Percentiles rank a stretch among this genome's conserved stretches.
Evolutionary conservation across 2,329 filamentous ascomycete species (phyloP).

Genomic region (Colletotrichum brevisporum): DNA sequence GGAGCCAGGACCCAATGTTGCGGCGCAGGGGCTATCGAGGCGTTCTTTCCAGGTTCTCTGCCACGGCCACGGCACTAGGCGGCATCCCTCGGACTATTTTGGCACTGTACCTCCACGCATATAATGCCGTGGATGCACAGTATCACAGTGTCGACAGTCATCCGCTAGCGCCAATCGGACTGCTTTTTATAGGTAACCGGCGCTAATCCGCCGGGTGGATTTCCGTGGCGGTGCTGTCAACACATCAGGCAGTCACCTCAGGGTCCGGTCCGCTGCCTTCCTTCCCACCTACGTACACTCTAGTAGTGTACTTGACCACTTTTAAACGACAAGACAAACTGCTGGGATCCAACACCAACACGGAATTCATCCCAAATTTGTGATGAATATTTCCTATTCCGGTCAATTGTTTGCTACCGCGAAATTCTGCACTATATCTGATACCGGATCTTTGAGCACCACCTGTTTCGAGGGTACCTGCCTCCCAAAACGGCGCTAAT

Average conservation of each 20-base stretch:
- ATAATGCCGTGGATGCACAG: neutral
- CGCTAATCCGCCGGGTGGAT: conserved; percentile 33
- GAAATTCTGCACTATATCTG: neutral
- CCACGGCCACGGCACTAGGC: conserved; percentile 27
- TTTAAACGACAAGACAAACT: no score
- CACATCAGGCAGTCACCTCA: conserved; percentile 10
- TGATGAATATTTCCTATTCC: neutral
- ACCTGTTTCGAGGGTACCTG: conserved; percentile 1
- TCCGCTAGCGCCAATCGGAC: conserved; percentile 23
- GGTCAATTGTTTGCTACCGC: neutral
- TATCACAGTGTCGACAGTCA: neutral
- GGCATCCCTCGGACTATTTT: conserved; percentile 14
- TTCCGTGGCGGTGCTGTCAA: conserved; percentile 32
- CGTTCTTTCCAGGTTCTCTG: conserved; percentile 27
- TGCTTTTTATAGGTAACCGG: conserved; percentile 34
- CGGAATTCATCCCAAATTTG: conserved; percentile 1
- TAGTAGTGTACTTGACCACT: no score
- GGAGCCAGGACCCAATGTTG: conserved; percentile 19
- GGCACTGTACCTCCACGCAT: neutral
- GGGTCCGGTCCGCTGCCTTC: neutral
- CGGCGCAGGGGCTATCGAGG: conserved; percentile 17
- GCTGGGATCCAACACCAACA: neutral
- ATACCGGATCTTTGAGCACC: no score
- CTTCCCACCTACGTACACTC: no score
- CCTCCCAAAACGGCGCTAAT: neutral